These are phyloP conservation scores for Chrysophaeum taylorii DNA, from an alignment of 352 stramenopile genomes.

Conservation along the genomic window DNA sequence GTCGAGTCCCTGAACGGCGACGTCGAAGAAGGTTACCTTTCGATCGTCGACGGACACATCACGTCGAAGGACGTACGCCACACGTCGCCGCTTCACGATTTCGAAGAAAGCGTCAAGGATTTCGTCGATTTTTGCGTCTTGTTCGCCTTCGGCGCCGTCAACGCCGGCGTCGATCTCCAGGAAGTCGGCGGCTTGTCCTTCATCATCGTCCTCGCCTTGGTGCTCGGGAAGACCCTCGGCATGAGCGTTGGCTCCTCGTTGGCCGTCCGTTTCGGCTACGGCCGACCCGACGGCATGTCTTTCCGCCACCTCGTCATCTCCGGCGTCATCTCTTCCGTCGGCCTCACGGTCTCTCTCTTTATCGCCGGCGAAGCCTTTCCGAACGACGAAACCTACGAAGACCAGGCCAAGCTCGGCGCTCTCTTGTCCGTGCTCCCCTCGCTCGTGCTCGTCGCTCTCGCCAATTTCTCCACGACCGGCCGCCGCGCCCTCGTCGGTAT, in stretches of 20 bases:
- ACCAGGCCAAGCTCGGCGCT: not conserved
- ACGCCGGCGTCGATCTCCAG: not conserved
- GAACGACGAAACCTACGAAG: not conserved
- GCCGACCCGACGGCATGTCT: not conserved
- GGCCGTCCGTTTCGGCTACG: not conserved
- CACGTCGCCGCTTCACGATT: not conserved
- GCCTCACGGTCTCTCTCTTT: not conserved
- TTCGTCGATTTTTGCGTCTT: not conserved
- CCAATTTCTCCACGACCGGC: not conserved
- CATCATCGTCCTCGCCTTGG: not conserved
- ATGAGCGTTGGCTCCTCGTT: not conserved
- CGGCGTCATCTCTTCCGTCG: slow-evolving; percentile 1
- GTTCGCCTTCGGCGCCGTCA: not conserved
- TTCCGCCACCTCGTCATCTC: not conserved
- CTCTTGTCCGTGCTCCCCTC: not conserved
- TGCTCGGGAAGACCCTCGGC: not conserved
- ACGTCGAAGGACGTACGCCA: not conserved
- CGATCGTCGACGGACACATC: not conserved
- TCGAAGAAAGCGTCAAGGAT: slow-evolving; percentile 4
- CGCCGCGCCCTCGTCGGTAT: not conserved
- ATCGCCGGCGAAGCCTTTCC: slow-evolving; percentile 1
- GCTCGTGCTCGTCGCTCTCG: not conserved
- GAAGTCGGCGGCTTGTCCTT: not conserved
- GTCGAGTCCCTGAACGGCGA: not conserved
- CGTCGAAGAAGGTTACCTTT: not conserved